Base-by-base conservation (phyloP, 768 basidiomycete species). In the Crepidotus variabilis region DNA sequence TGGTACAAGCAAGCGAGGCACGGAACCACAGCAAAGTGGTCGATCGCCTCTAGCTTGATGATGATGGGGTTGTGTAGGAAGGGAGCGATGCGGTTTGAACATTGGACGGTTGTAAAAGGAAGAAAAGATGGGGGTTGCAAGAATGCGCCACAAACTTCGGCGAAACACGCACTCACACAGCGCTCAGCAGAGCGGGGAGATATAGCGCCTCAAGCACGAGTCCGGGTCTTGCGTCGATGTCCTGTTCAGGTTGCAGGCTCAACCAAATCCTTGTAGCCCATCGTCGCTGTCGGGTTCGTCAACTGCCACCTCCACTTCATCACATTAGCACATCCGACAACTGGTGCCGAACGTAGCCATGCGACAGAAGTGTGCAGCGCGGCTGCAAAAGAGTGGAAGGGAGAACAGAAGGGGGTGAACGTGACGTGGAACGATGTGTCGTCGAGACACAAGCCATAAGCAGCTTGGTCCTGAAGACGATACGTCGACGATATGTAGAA, bases 11-110 rank as follows among this genome's bases (percentile, higher is more conserved):
- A 78, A 77, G 78, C 84, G 85, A 86, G 81, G 80, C 79, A 85
- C 86, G 83, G 76, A 83, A 87, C 87, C 87, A 81, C 88, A 89
- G 65, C 70, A 56, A 90, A 89, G 87, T 82, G 87, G 85, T 88
- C 86, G 85, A 24, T 86, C 85, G 80, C 81, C 80, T 82, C 83
- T 70, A 84, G 81, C 79, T 70, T 69, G 70, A 66, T 50, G 54
- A 60, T 65, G 71, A 80, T 75, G 85, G 81, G 75, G 67, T 72
- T 57, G 82, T 73, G 65, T 67, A 61, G 75, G 81, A 76, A 58
- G 67, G 79, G 83, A 78, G 79, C 69, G 61, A 61, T 68, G 66
- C 64, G 69, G 66, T 72, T 73, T 72, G 76, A 61, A 67, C 68
- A 69, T 71, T 72, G 65, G 50, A 34, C 9, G 43, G 28, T 32